Base-by-base conservation (phyloP, 495 filamentous ascomycete genomes). In the Penicillium steckii region DNA sequence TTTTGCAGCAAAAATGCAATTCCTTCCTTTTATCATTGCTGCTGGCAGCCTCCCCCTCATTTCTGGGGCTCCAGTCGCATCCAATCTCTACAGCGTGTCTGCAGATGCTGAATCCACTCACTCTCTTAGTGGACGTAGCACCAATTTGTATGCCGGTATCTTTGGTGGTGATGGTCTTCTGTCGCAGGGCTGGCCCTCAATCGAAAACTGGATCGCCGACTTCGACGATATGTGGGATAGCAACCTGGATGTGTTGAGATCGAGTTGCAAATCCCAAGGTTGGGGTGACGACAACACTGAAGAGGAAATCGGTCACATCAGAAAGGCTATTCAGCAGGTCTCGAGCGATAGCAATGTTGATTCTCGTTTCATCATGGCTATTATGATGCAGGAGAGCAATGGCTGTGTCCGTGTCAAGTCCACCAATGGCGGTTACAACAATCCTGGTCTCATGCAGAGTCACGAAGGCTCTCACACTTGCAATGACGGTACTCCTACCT, bases 321-420 rank as follows among this genome's bases (percentile, higher is more conserved):
- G 68, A 30, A 52, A 53, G 33, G 66, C 63, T 27, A 81, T 81
- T 49, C 19, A 69, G 23, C 43, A 53, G 12, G 67, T 80, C 10
- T 62, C 78, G 10, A 55, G 56, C 10, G 58, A 35, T 4, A 67
- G 74, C 10, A 61, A 74, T 13, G 59, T 84, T 18, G 76, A 82
- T 50, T 68, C 80, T 19, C 81, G 83, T 42, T 84, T 80, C 62
- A 79, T 86, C 53, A 61, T 86, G 50, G 75, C 77, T 2, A 67
- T 81, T 46, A 57, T 84, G 29, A 77, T 85, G 70, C 82, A 85
- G 62, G 81, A 85, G 56, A 75, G 69, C 66, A 75, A 75, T 51
- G 82, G 82, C 52, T 84, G 81, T 61, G 80, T 79, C 23, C 74
- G 79, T 35, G 76, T 68, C n/a, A 69, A 66, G 1, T 76, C 77